Conservation (phyloP, 805 yeast genomes). For the Yamadazyma takamatsuzukensis region DNA sequence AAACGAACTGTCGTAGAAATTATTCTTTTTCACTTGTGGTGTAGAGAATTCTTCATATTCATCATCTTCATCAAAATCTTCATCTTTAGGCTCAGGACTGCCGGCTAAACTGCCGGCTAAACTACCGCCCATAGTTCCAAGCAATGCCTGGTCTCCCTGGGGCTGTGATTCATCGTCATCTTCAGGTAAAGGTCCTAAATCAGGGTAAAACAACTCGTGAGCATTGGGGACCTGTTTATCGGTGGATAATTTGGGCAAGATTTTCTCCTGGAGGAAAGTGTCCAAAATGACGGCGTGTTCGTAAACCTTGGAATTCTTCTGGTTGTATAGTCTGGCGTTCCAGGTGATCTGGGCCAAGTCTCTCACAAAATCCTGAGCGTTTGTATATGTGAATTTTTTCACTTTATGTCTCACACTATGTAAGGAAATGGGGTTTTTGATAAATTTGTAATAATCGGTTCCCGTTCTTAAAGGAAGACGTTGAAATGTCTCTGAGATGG, state of each 20-base stretch:
- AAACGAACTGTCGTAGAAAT: no score
- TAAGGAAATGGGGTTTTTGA: constrained; percentile 78
- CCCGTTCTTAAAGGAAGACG: constrained; percentile 69
- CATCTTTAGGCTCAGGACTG: constrained; percentile 11
- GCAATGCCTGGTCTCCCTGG: neutral
- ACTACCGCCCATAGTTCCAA: constrained; percentile 3
- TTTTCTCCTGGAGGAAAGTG: constrained; percentile 41
- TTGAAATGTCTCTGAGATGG: constrained; percentile 57
- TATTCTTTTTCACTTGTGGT: no score
- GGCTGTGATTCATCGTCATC: constrained; percentile 21
- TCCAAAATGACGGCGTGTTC: constrained; percentile 63
- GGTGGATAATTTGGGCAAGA: constrained; percentile 47
- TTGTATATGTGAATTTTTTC: constrained; percentile 52
- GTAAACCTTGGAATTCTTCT: constrained; percentile 63
- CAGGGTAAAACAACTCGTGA: constrained; percentile 48
- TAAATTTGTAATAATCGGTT: constrained; percentile 76
- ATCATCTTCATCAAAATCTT: constrained; percentile 16
- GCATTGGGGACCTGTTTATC: constrained; percentile 36
- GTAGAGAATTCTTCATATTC: constrained; percentile 14
- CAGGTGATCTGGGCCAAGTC: constrained; percentile 84
- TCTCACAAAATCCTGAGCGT: constrained; percentile 64
- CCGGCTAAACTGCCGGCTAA: no score
- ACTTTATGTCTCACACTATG: constrained; percentile 49
- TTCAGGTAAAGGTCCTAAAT: constrained; percentile 66
- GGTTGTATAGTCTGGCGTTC: constrained; percentile 86